Evolutionary conservation across 768 basidiomycete species (phyloP).

Genomic region (Amanita brunnescens): DNA sequence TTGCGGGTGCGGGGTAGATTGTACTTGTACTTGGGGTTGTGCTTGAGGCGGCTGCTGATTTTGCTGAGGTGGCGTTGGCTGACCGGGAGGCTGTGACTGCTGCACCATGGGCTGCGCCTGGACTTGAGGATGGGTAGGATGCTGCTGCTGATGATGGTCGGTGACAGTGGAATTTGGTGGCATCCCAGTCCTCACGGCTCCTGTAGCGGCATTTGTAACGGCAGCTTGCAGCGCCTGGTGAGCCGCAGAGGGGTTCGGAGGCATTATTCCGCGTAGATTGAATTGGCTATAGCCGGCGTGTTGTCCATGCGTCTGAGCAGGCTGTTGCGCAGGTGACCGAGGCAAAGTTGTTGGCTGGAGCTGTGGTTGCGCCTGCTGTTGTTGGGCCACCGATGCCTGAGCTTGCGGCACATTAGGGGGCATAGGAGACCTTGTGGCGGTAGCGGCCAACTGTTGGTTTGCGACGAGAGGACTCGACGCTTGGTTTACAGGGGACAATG

Average conservation of each 20-base stretch:
- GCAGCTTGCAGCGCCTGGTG: slow-evolving; percentile 4
- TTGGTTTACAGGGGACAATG: slow-evolving; percentile 2
- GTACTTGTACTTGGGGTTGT: slow-evolving; percentile 3
- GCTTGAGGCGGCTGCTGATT: not conserved
- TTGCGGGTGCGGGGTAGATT: slow-evolving; percentile 9
- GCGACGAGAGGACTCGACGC: slow-evolving; percentile 1
- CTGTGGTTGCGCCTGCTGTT: not conserved
- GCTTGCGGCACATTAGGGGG: not conserved
- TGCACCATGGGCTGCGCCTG: not conserved
- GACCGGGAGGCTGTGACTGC: not conserved
- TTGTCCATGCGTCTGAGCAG: slow-evolving; percentile 1
- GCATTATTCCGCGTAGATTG: slow-evolving; percentile 6
- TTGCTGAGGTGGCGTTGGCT: not conserved
- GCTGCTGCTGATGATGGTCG: not conserved
- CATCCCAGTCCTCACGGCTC: not conserved
- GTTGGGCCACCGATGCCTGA: not conserved
- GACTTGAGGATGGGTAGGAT: not conserved
- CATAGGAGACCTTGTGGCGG: slow-evolving; percentile 3
- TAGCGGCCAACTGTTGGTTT: not conserved
- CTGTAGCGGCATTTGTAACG: not conserved
- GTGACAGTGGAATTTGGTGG: not conserved
- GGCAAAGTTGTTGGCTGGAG: not conserved
- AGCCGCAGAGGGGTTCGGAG: not conserved
- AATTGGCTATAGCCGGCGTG: slow-evolving; percentile 1
- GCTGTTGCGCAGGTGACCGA: slow-evolving; percentile 5